Evolutionary conservation across 1,284 basidiomycete species (phyloP), one percentile per base, ranked within the genome.

Genomic region (Cryptococcus sp.): DNA sequence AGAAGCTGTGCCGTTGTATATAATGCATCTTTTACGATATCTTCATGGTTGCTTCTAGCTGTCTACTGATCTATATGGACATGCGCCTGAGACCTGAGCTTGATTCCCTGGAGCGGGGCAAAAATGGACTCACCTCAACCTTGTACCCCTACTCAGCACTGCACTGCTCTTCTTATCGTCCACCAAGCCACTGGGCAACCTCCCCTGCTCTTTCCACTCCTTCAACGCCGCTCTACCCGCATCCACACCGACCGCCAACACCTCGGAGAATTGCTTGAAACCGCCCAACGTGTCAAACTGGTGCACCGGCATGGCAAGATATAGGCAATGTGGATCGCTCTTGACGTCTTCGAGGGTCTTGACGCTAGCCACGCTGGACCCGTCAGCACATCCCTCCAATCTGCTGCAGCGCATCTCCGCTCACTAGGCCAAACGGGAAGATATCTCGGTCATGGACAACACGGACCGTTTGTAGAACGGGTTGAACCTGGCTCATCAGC

Each of bases 301-400:
- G 59, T 92, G 86, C 18, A 97, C 92, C 0, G 95, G 95, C 87
- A 98, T 90, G 50, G 84, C 81, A 74, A 97, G 85, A 68, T 98
- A 98, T 41, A 97, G 74, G 66, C 90, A 93, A 0, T 86, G 86
- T 5, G 86, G 85, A 4, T 86, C 81, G 3, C 80, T 80, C 71
- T 98, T 98, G 22, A 92, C 93, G 56, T 94, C 92, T 69, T 97
- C 92, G 9, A 98, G 77, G 11, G 88, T 94, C 67, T 86, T 88
- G 31, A 97, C 91, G 56, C 89, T 93, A 53, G 94, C 94, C 1
- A 97, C 94, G 73, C 91, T 94, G 58, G 18, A 18, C n/a, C n/a
- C n/a, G 34, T 21, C 40, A 54, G 42, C 39, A n/a, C 9, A 21
- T 14, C 14, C 25, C n/a, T n/a, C n/a, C 18, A 16, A 14, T 4